phyloP scores from a whole-genome alignment of 1,284 basidiomycete genomes.

The Irpex lacteus region DNA sequence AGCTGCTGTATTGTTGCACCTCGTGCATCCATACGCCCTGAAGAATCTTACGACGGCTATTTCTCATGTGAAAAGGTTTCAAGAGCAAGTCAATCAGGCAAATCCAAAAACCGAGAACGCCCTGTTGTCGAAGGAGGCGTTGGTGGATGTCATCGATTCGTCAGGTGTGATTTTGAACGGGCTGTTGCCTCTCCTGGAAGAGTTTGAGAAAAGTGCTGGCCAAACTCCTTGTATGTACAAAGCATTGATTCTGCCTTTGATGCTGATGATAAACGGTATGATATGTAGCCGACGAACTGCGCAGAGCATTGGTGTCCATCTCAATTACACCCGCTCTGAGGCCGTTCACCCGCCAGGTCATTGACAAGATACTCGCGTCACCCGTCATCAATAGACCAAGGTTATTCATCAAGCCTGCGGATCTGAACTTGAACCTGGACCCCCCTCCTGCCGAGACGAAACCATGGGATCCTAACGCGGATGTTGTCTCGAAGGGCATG shows the following conservation, averaged over 20 bases:
- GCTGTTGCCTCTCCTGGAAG: slow-evolving; percentile 44
- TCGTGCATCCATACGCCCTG: slow-evolving; percentile 60
- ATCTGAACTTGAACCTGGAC: slow-evolving; percentile 60
- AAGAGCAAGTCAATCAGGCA: slow-evolving; percentile 46
- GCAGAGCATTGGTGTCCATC: slow-evolving; percentile 51
- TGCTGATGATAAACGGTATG: not conserved
- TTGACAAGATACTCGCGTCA: slow-evolving; percentile 45
- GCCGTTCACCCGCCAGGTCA: slow-evolving; percentile 37
- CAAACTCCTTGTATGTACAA: slow-evolving; percentile 21
- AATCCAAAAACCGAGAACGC: slow-evolving; percentile 56
- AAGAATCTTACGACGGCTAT: slow-evolving; percentile 46
- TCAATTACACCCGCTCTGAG: slow-evolving; percentile 46
- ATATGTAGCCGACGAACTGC: slow-evolving; percentile 44
- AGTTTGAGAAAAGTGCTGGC: slow-evolving; percentile 31
- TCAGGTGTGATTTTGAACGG: slow-evolving; percentile 59
- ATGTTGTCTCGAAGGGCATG: slow-evolving; percentile 60
- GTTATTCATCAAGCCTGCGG: slow-evolving; percentile 66
- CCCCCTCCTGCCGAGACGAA: slow-evolving; percentile 31
- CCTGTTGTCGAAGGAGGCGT: slow-evolving; percentile 57
- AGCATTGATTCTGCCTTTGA: not conserved
- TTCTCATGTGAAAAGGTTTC: slow-evolving; percentile 55
- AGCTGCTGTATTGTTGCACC: slow-evolving; percentile 46
- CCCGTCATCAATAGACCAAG: slow-evolving; percentile 55
- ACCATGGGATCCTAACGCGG: slow-evolving; percentile 44
- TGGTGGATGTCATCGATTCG: slow-evolving; percentile 58